Evolutionary conservation across 257 asterid species (phyloP), one percentile per base, ranked within the genome.

Genomic region (Oldenlandia corymbosa): DNA sequence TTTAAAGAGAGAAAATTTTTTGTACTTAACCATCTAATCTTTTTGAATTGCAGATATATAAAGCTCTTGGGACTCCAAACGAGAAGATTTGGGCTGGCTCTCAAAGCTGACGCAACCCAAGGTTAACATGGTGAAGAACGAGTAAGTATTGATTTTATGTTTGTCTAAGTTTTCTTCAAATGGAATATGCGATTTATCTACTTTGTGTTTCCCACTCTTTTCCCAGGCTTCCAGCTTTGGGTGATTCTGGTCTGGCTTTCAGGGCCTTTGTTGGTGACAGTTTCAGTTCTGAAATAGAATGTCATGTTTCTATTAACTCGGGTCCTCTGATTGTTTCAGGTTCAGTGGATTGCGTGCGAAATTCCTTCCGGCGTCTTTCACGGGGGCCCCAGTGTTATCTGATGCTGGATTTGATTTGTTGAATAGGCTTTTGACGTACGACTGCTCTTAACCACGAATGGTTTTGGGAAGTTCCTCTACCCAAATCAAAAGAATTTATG

Each of bases 191-290:
- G 70, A 85, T 85, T 84, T 67, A 84, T 70, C 68, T 66, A 69
- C 36, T 72, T 79, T 62, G 73, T 48, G 81, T 82, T 80, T 83
- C 80, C 79, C 77, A 70, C 85, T 90, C 83, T 80, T 80, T 88
- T 85, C 88, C 97, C 86, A 84, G 91, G 91, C 91, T 70, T 84
- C 89, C 92, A 75, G 86, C 91, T 85, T 84, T 84, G 88, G 90
- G 89, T 83, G 95, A 88, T 75, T 76, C 89, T 88, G 92, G 84
- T 81, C 74, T 79, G 93, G 87, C 85, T 79, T 82, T 81, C 93
- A 68, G 77, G 59, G 93, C 86, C 77, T 78, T 73, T 71, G 12
- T 70, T 79, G 77, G 78, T 75, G 84, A 71, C 83, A 74, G 31
- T 76, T 62, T 75, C 65, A 67, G 65, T 66, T 74, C 49, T 62